Base-by-base conservation (phyloP, 164 flowering plant genomes). In the Magnolia sinica region DNA sequence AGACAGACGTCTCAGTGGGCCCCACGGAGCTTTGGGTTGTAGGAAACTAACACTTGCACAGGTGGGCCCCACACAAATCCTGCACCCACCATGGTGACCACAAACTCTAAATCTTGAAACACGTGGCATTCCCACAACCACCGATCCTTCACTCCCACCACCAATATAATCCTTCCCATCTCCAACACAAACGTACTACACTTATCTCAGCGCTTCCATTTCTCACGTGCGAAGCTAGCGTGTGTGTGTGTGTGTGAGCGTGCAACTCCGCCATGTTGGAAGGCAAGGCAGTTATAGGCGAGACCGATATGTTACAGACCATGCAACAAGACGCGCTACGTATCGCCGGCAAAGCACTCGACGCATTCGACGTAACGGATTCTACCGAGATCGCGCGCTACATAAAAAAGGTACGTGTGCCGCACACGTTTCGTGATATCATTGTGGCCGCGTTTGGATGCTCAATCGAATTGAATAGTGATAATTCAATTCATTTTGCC, bases 391-490 rank as follows among this genome's bases (percentile, higher is more conserved):
- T 83, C 0, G 97, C 96, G 3, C 79, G 87, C 49, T 88, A 84
- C 85, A 90, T 94, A 14, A 92, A 94, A 65, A 90, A 88, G 98
- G 98, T 78, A 55, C 74, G 73, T 16, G 18, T 55, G 61, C 13
- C 4, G 29, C 29, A 37, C 45, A 37, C 45, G 45, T 37, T 37
- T 37, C 45, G 45, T 37, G 45, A 37, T 37, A 37, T 37, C 45
- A 37, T 37, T 5, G 6, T 37, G 45, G 45, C 45, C 7, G 45
- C 7, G 45, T 37, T 37, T 37, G 45, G 45, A 37, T 37, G 45
- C 45, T 5, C 7, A 37, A 37, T 37, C 45, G 45, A 37, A 37
- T 37, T 37, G 45, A 3, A 37, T 37, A 3, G 45, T 5, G 45
- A 37, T 37, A 37, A 37, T 5, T 37, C 45, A 37, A 37, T 37